Evolutionary conservation across 208 protist genomes (phyloP).

Genomic region (Acanthamoeba lenticulata): DNA sequence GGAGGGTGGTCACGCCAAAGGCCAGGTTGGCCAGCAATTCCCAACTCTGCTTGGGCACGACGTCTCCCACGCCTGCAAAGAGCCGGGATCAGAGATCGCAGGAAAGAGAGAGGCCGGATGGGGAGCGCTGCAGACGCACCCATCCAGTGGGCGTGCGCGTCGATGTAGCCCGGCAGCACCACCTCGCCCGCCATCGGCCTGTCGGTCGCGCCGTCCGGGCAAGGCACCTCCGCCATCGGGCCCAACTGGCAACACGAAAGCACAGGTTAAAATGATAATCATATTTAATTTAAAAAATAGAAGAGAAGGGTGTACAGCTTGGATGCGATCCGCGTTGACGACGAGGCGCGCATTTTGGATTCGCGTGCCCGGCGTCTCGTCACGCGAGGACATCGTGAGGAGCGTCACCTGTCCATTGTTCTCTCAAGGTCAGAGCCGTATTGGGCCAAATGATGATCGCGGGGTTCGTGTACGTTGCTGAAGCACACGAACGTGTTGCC

Average conservation of each 20-base stretch:
- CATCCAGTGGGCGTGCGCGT: conserved; percentile 64
- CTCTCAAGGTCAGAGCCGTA: neutral
- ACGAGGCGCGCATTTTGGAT: neutral
- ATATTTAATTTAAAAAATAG: neutral
- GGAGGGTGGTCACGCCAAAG: conserved; percentile 67
- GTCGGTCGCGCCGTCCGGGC: neutral
- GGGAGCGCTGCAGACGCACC: no score
- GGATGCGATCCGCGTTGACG: neutral
- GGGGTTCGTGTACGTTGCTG: neutral
- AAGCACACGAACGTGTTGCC: neutral
- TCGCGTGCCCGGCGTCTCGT: neutral
- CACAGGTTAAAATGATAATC: neutral
- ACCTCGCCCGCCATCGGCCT: neutral
- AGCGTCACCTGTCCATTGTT: neutral
- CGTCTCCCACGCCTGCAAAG: neutral
- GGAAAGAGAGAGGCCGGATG: no score
- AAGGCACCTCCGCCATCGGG: neutral
- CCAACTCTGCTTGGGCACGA: neutral
- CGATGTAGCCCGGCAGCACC: conserved; percentile 50
- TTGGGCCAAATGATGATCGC: neutral
- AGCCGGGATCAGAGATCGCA: no score
- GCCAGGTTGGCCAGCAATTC: conserved; percentile 51
- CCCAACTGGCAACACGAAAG: neutral
- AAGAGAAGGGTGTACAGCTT: neutral
- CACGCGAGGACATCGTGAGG: neutral